Percentiles rank a stretch among this genome's conserved stretches.
Evolutionary conservation across 2,329 filamentous ascomycete species (phyloP).

Genomic region (Setomelanomma holmii): DNA sequence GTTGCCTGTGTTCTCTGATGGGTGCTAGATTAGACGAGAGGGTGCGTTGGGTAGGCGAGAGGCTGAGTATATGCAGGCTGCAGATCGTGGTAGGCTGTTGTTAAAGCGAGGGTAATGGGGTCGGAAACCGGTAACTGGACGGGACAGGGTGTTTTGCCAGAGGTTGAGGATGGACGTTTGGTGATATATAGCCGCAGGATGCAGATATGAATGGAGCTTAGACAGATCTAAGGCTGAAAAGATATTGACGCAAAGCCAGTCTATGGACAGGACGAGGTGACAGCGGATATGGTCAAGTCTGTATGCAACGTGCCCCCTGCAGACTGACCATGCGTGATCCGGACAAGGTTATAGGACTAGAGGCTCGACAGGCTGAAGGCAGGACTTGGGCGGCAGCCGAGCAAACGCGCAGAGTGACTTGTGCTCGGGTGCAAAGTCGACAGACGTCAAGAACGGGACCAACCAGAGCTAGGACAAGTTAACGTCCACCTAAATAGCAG

Average conservation of each 20-base stretch:
- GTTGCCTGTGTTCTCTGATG: constrained; percentile 14
- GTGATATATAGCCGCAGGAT: constrained; percentile 44
- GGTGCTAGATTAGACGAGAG: constrained; percentile 14
- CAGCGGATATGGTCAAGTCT: constrained; percentile 43
- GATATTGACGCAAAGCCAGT: constrained; percentile 37
- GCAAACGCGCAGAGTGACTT: constrained; percentile 45
- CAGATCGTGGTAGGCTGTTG: constrained; percentile 38
- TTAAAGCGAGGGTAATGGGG: constrained; percentile 42
- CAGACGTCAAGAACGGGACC: constrained; percentile 39
- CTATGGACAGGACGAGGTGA: constrained; percentile 41
- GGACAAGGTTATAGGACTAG: constrained; percentile 46
- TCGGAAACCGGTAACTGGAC: constrained; percentile 42
- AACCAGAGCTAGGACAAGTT: constrained; percentile 33
- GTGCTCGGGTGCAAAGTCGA: constrained; percentile 42
- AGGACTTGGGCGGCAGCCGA: constrained; percentile 39
- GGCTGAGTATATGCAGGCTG: constrained; percentile 43
- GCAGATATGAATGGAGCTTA: constrained; percentile 39
- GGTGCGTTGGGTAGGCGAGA: constrained; percentile 33
- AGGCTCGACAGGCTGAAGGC: constrained; percentile 34
- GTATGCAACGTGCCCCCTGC: constrained; percentile 45
- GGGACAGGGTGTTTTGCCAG: constrained; percentile 29
- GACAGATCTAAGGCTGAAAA: constrained; percentile 38
- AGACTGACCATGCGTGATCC: constrained; percentile 43
- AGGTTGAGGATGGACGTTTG: constrained; percentile 41
- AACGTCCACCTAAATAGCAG: constrained; percentile 46